phyloP scores from a whole-genome alignment of 2,329 filamentous ascomycete species.

The Diplodia scrobiculata region DNA sequence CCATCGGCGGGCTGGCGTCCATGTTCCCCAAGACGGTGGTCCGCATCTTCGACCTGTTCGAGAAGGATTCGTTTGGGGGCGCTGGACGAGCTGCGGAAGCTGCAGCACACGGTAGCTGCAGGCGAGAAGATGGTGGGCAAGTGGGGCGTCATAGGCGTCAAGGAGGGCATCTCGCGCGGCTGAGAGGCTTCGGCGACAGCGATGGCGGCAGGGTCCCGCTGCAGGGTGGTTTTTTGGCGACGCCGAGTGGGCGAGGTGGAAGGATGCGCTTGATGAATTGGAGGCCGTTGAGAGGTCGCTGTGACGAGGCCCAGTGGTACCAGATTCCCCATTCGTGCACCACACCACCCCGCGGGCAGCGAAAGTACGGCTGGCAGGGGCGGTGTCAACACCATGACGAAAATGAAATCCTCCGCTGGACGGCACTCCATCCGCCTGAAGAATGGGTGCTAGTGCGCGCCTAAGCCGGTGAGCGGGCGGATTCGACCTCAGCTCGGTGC shows the following conservation, averaged over 20 bases:
- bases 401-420: constrained; percentile 8
- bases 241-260: constrained; percentile 29
- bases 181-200: constrained; percentile 57
- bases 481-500: background rate
- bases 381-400: constrained; percentile 2
- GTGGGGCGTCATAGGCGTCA: constrained; percentile 62
- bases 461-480: background rate
- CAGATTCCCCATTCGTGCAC: constrained; percentile 16
- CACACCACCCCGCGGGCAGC: constrained; percentile 19
- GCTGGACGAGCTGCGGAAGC: constrained; percentile 50
- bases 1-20: constrained; percentile 63
- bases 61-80: constrained; percentile 33
- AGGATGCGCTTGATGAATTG: constrained; percentile 25
- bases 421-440: constrained; percentile 9
- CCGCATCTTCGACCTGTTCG: constrained; percentile 54
- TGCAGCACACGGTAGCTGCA: constrained; percentile 61
- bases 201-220: constrained; percentile 56
- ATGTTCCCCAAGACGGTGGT: constrained; percentile 63
- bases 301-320: background rate
- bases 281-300: constrained; percentile 28
- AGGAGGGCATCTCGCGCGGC: constrained; percentile 58
- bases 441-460: constrained; percentile 2
- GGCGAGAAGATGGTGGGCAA: constrained; percentile 61
- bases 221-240: constrained; percentile 39
- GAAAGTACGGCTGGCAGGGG: background rate